These are phyloP conservation scores for Talaromyces sp. DNA, from an alignment of 2,329 filamentous ascomycete species.

Conservation along the genomic window DNA sequence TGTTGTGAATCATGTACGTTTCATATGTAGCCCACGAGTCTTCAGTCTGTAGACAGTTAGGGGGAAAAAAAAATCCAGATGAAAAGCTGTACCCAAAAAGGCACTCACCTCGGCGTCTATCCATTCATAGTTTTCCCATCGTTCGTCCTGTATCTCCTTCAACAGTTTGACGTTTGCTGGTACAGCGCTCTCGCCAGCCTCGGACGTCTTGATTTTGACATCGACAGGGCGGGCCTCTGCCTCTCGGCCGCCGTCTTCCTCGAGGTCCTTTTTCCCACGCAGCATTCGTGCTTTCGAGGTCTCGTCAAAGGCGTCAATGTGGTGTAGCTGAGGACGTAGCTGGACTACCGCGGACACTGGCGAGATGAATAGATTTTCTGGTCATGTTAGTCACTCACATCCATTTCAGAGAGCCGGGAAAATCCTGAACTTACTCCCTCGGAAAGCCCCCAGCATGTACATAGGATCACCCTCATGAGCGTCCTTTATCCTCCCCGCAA, in stretches of 20 bases:
- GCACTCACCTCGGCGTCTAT: conserved; percentile 66
- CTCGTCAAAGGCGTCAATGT: conserved; percentile 79
- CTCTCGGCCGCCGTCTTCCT: conserved; percentile 41
- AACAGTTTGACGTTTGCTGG: conserved; percentile 73
- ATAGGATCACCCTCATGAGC: conserved; percentile 63
- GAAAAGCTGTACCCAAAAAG: background rate
- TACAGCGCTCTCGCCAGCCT: conserved; percentile 59
- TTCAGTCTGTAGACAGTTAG: conserved; percentile 40
- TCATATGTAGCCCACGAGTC: conserved; percentile 72
- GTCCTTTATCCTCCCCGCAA: conserved; percentile 73
- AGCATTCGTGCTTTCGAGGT: conserved; percentile 38
- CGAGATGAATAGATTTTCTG: conserved; percentile 53
- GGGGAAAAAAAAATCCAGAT: background rate
- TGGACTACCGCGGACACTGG: conserved; percentile 75
- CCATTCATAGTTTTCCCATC: conserved; percentile 75
- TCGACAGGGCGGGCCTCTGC: conserved; percentile 69
- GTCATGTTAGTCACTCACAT: background rate
- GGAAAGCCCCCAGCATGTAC: conserved; percentile 92
- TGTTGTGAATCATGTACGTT: conserved; percentile 59
- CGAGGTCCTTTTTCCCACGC: conserved; percentile 32
- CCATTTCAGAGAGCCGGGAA: background rate
- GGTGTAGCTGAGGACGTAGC: conserved; percentile 85
- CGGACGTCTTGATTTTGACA: conserved; percentile 75
- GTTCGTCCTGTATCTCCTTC: conserved; percentile 71
- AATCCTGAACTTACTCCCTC: conserved; percentile 56